These are phyloP conservation scores for Laguncularia racemosa DNA, from an alignment of 345 rosid species.

Conservation along the genomic window DNA sequence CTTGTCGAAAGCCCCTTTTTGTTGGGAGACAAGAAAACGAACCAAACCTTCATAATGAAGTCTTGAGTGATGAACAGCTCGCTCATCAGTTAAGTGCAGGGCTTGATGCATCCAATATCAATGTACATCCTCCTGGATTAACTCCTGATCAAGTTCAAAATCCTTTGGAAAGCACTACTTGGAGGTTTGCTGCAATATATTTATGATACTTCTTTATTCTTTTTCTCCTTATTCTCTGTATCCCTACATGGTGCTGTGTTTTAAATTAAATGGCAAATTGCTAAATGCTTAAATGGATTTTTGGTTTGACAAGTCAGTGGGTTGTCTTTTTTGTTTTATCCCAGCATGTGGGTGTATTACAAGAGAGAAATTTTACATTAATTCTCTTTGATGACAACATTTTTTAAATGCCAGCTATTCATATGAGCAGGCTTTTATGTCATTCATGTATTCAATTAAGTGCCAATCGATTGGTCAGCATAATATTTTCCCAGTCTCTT, in stretches of 20 bases:
- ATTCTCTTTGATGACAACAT: too few relatives aligned
- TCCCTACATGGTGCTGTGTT: too few relatives aligned
- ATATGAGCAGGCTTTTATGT: background rate
- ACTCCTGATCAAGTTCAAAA: conserved; percentile 60
- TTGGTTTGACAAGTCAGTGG: too few relatives aligned
- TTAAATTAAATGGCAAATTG: too few relatives aligned
- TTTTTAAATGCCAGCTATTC: background rate
- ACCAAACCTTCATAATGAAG: conserved; percentile 38
- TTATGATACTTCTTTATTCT: background rate
- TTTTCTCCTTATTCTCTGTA: background rate
- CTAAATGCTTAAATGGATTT: too few relatives aligned
- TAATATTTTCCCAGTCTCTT: background rate
- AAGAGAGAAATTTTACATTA: too few relatives aligned
- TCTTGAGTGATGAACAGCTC: conserved; percentile 64
- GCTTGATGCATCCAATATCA: conserved; percentile 48
- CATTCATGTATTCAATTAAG: background rate
- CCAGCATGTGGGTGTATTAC: too few relatives aligned
- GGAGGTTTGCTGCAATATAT: conserved; percentile 45
- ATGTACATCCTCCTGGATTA: conserved; percentile 54
- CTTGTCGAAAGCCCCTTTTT: conserved; percentile 97
- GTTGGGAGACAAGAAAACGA: conserved; percentile 57
- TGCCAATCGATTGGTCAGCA: too few relatives aligned
- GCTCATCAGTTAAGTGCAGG: conserved; percentile 62
- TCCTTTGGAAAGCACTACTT: conserved; percentile 56
- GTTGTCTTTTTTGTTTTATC: too few relatives aligned